Evolutionary conservation across 2,329 filamentous ascomycete genomes (phyloP), one percentile per base, ranked within the genome.

Genomic region (Sclerotinia minor): DNA sequence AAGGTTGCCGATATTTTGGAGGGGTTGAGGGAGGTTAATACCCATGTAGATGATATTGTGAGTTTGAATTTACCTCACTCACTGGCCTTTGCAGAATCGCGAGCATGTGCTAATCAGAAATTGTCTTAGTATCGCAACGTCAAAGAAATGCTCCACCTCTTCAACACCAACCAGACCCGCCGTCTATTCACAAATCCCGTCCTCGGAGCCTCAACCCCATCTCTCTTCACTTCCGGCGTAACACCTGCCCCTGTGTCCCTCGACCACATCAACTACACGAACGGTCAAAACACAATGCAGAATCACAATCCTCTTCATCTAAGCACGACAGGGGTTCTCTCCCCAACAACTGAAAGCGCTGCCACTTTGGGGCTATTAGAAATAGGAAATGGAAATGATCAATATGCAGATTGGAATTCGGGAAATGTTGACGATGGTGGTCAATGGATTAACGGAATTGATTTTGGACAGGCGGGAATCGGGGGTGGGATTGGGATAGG

Each of bases 11-110:
- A 59, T 44, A 58, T 65, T 1, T 24, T 65, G 24, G 64, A 65
- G 17, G 64, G 64, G 32, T 50, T 65, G 44, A 65, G 53, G 19
- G 64, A 59, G 44, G 64, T 65, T 17, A 65, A 65, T 19, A n/a
- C 53, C 15, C 64, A 65, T 41, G 64, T 65, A 19, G 53, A 65
- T 59, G 64, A 59, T 50, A 17, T 65, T 58, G 64, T 59, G n/a
- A 65, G 64, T 45, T 35, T 3, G 9, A 3, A 29, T 45, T 50
- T 38, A 8, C 35, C 9, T 60, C 15, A 11, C 2, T 15, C 21
- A 24, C 17, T n/a, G n/a, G n/a, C n/a, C n/a, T 38, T 9, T 41
- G 19, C 21, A 11, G 15, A 3, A 19, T 35, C 26, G 7, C 9
- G 26, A 21, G 3, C 9, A 47, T 26, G 3, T 44, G 35, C 38